phyloP scores from a whole-genome alignment of 805 yeast species.

The Ogataea polymorpha region DNA sequence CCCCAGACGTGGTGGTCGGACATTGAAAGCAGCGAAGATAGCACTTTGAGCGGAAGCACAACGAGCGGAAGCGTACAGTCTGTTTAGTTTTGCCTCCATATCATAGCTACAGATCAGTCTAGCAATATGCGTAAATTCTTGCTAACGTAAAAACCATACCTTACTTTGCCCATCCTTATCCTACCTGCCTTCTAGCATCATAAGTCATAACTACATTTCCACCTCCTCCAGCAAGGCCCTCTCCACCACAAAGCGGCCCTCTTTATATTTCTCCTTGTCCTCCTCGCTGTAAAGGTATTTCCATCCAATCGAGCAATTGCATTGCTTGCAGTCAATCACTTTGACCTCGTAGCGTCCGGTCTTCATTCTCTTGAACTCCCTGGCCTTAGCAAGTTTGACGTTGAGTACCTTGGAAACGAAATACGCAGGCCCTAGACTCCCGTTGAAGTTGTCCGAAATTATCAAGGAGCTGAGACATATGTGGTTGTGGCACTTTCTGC shows the following conservation, averaged over 20 bases:
- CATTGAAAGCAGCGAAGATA: conserved; percentile 1
- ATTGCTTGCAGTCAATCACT: conserved; percentile 30
- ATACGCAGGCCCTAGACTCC: conserved; percentile 33
- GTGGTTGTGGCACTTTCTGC: conserved; percentile 34
- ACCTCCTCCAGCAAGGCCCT: conserved; percentile 25
- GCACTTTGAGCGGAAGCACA: not conserved
- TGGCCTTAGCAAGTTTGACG: conserved; percentile 15
- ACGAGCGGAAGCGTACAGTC: not conserved
- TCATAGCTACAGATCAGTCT: not conserved
- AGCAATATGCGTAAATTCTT: not conserved
- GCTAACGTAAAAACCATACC: conserved; percentile 4
- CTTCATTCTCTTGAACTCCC: conserved; percentile 29
- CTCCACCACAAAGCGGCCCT: conserved; percentile 35
- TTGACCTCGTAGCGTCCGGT: conserved; percentile 35
- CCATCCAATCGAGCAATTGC: conserved; percentile 33
- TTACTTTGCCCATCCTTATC: not conserved
- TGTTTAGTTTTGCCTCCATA: too few species aligned
- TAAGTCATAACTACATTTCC: conserved; percentile 11
- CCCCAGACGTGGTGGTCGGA: conserved; percentile 1
- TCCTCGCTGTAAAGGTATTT: conserved; percentile 32
- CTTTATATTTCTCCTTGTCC: conserved; percentile 31
- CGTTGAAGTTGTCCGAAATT: conserved; percentile 34
- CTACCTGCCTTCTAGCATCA: not conserved
- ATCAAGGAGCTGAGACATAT: conserved; percentile 29
- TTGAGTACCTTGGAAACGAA: conserved; percentile 33